Evolutionary conservation across 2,329 filamentous ascomycete species (phyloP).

Genomic region (Ophiostoma sp.): DNA sequence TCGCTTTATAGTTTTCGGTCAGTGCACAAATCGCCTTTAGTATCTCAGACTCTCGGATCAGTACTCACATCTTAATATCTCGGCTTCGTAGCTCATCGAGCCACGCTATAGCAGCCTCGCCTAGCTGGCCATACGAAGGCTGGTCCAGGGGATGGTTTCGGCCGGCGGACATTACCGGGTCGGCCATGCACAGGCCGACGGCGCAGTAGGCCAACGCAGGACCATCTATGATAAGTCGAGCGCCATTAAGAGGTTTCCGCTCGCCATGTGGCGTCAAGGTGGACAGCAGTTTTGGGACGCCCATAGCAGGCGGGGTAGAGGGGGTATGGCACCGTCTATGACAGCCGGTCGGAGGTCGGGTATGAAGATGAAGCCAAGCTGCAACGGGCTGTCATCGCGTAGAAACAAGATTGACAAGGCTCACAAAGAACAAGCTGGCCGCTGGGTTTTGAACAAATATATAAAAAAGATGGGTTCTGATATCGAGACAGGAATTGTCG

Average conservation of each 20-base stretch:
- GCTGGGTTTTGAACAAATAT: neutral
- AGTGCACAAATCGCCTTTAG: neutral
- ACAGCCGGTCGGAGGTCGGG: neutral
- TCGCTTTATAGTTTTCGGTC: constrained; percentile 41
- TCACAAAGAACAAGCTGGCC: neutral
- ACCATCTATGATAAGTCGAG: constrained; percentile 30
- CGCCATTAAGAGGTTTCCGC: constrained; percentile 24
- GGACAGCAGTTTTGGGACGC: constrained; percentile 29
- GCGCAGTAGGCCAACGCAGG: constrained; percentile 31
- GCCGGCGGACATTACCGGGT: constrained; percentile 10
- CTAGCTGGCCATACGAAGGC: constrained; percentile 28
- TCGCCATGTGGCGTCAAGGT: constrained; percentile 29
- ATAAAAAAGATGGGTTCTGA: neutral
- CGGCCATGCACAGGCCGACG: constrained; percentile 26
- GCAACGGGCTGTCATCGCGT: neutral
- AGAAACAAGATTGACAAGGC: neutral
- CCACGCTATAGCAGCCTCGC: constrained; percentile 26
- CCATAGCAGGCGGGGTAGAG: constrained; percentile 26
- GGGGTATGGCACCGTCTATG: neutral
- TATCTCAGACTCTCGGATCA: neutral
- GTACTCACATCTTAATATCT: constrained; percentile 24
- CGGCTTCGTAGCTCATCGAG: constrained; percentile 27
- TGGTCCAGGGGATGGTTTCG: constrained; percentile 28
- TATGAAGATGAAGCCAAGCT: neutral
- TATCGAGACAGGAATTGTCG: neutral